Evolutionary conservation across 129 eudicot genomes (phyloP), one percentile per base, ranked within the genome.

Genomic region (Calendula officinalis): DNA sequence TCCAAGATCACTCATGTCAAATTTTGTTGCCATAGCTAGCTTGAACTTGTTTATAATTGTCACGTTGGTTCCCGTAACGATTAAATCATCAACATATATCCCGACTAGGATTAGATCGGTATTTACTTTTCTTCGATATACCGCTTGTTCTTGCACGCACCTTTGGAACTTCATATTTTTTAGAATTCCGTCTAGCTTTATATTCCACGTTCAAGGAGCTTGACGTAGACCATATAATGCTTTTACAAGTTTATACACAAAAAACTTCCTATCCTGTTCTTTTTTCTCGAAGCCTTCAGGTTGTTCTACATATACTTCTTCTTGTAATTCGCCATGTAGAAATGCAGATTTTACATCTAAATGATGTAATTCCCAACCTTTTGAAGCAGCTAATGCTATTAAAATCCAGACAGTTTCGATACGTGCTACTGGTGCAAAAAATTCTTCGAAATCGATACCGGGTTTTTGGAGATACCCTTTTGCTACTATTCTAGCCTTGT

Each of bases 121-220:
- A 22, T 2, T 0, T 5, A 8, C 22, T 3, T 11, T 17, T 49
- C 47, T 61, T 5, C 71, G 60, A 30, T 69, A 53, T 0, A 63
- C 49, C 2, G 81, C 64, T 16, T 30, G 52, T 50, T 77, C 71
- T 37, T 13, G 51, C 30, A 22, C 2, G 30, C 30, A 22, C 30
- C 30, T 22, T 22, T 22, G 30, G 30, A 22, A 22, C 30, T 22
- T 22, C 7, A 13, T 77, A 37, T 37, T 60, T 40, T 38, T 3
- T 3, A 0, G 62, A 57, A 8, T 6, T 70, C 64, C 13, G 22
- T 67, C 68, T 17, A 60, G 69, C 8, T 52, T 67, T 37, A 39
- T 52, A 16, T 67, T 67, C 80, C 75, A 75, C 22, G 70, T 64
- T 5, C 59, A 14, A 2, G 80, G 80, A 1, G 74, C 80, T 15